A percentile compares a stretch with the other conserved stretches of the same genome.
These are phyloP conservation scores for Dioscorea alata DNA, from an alignment of 106 monocot species.

Conservation along the genomic window DNA sequence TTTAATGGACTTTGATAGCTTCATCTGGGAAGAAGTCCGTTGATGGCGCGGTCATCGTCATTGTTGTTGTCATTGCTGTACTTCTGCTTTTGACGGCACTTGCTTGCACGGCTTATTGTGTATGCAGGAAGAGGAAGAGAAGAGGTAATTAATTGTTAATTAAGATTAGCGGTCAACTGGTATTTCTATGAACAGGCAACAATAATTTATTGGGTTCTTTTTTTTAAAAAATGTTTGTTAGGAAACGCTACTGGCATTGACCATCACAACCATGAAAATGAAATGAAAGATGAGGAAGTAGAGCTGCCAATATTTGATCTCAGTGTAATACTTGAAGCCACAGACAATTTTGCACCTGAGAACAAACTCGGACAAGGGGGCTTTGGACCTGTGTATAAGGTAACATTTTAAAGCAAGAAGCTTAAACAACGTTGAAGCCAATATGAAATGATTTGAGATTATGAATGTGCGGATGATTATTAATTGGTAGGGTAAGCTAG, in stretches of 20 bases:
- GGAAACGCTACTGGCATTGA: background rate
- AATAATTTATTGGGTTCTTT: background rate
- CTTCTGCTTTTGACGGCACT: background rate
- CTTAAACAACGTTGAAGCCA: background rate
- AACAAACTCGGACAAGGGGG: constrained; percentile 16
- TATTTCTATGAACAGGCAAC: background rate
- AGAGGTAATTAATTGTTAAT: background rate
- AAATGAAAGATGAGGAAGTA: background rate
- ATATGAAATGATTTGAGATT: background rate
- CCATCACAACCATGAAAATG: background rate
- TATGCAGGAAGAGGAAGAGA: background rate
- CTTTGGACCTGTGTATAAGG: constrained; percentile 9
- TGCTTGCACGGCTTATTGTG: background rate
- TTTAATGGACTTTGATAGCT: too few species aligned
- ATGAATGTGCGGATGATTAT: background rate
- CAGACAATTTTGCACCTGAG: background rate
- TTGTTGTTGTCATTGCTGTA: background rate
- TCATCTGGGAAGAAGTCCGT: too few species aligned
- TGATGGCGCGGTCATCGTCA: too few species aligned
- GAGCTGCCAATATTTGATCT: constrained; percentile 16
- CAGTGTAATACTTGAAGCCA: background rate
- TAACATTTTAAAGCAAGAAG: background rate
- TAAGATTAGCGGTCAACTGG: background rate
- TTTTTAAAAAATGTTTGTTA: background rate
- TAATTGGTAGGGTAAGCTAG: constrained; percentile 6